These are phyloP conservation scores for Saccharomyces pastorianus DNA, from an alignment of 1,139 yeast genomes.

Conservation along the genomic window DNA sequence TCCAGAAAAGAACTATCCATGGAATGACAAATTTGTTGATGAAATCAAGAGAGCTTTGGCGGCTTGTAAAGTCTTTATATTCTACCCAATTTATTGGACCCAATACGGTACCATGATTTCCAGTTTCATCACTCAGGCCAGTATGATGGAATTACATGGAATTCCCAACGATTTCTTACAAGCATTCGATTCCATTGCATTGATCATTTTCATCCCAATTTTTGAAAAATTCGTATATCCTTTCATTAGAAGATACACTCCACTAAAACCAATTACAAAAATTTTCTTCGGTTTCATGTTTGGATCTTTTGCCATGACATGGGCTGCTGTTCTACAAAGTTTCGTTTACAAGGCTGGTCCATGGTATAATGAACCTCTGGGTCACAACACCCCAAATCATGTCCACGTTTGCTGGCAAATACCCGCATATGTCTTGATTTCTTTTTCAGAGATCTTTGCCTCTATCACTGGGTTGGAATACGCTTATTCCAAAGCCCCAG, in stretches of 20 bases:
- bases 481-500: slow-evolving; percentile 65
- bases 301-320: slow-evolving; percentile 61
- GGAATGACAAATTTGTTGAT: slow-evolving; percentile 49
- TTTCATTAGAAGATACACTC: slow-evolving; percentile 45
- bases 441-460: slow-evolving; percentile 63
- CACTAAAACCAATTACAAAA: slow-evolving; percentile 62
- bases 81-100: slow-evolving; percentile 54
- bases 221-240: slow-evolving; percentile 55
- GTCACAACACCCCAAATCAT: slow-evolving; percentile 33
- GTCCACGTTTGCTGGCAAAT: slow-evolving; percentile 37
- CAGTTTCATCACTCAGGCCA: slow-evolving; percentile 57
- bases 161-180: slow-evolving; percentile 65
- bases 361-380: slow-evolving; percentile 58
- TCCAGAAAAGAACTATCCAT: slow-evolving; percentile 34
- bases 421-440: slow-evolving; percentile 49
- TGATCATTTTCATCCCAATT: slow-evolving; percentile 56
- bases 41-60: slow-evolving; percentile 52
- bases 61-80: slow-evolving; percentile 56
- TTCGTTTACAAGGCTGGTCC: slow-evolving; percentile 67
- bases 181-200: slow-evolving; percentile 61
- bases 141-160: slow-evolving; percentile 57
- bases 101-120: slow-evolving; percentile 61
- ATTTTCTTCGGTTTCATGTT: slow-evolving; percentile 70
- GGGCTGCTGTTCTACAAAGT: slow-evolving; percentile 77
- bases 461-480: slow-evolving; percentile 60